Evolutionary conservation across 2,329 filamentous ascomycete genomes (phyloP).

Genomic region (Scorias spongiosa): DNA sequence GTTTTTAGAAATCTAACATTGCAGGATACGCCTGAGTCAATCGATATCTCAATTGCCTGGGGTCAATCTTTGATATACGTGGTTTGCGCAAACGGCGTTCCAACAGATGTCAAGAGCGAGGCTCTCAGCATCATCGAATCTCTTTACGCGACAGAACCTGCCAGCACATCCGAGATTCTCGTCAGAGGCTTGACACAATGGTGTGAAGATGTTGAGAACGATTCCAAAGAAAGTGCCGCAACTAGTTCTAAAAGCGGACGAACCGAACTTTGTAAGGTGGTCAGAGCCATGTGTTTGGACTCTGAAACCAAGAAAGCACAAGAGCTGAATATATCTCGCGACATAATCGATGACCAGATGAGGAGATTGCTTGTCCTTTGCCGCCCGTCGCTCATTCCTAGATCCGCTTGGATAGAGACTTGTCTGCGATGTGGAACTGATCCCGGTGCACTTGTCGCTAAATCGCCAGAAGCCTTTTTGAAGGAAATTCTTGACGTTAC

Average conservation of each 20-base stretch:
- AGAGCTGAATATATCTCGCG: constrained; percentile 29
- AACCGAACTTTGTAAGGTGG: constrained; percentile 44
- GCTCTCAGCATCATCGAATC: constrained; percentile 46
- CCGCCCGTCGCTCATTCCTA: constrained; percentile 61
- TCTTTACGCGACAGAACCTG: constrained; percentile 47
- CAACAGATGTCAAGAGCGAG: constrained; percentile 48
- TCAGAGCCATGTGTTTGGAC: constrained; percentile 48
- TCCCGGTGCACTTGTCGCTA: constrained; percentile 59
- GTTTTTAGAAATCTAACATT: constrained; percentile 39
- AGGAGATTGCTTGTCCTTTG: constrained; percentile 64
- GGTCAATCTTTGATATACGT: constrained; percentile 72
- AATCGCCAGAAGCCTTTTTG: constrained; percentile 49
- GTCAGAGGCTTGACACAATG: constrained; percentile 66
- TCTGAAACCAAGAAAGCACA: constrained; percentile 34
- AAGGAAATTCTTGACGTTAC: constrained; percentile 45
- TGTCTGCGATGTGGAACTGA: constrained; percentile 69
- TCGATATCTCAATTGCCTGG: constrained; percentile 38
- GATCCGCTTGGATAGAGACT: constrained; percentile 74
- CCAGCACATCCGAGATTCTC: constrained; percentile 45
- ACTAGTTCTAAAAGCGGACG: constrained; percentile 48
- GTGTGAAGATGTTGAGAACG: constrained; percentile 49
- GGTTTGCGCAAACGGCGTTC: constrained; percentile 47
- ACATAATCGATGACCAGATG: constrained; percentile 52
- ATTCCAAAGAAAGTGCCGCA: constrained; percentile 66
- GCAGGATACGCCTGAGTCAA: constrained; percentile 24